Percentiles rank a stretch among this genome's conserved stretches.
Conservation (phyloP, 2,329 filamentous ascomycete species). For the Shiraia sp. region DNA sequence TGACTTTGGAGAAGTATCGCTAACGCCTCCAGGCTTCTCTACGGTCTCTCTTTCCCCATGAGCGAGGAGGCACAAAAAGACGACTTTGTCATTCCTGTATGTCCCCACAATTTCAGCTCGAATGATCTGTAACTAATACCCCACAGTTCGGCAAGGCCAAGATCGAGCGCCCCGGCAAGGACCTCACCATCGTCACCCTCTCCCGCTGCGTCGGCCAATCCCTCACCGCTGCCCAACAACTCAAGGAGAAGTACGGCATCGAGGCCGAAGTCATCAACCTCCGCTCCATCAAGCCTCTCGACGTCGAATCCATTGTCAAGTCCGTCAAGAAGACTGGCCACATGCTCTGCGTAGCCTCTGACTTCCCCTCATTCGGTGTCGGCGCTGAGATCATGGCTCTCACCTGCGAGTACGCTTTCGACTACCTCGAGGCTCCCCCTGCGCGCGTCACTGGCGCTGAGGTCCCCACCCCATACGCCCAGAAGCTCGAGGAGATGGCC, state of each 20-base stretch:
- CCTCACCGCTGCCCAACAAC: conserved; percentile 81
- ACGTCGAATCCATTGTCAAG: conserved; percentile 92
- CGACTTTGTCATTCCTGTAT: conserved; percentile 87
- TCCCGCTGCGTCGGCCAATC: conserved; percentile 95
- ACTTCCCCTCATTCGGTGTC: conserved; percentile 94
- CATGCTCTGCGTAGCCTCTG: conserved; percentile 89
- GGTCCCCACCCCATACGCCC: conserved; percentile 93
- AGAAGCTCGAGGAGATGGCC: conserved; percentile 89
- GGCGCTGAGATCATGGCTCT: conserved; percentile 90
- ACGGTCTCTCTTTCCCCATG: conserved; percentile 95
- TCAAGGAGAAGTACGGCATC: conserved; percentile 96
- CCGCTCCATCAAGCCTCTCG: conserved; percentile 94
- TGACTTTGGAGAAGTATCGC: background rate
- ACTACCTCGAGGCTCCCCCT: conserved; percentile 93
- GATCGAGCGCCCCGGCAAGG: conserved; percentile 94
- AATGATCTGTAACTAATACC: conserved; percentile 11
- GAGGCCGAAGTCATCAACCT: conserved; percentile 98
- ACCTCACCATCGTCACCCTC: conserved; percentile 91
- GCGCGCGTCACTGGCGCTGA: conserved; percentile 95
- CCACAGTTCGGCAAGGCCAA: conserved; percentile 90
- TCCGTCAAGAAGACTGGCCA: conserved; percentile 98
- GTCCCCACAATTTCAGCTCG: conserved; percentile 7
- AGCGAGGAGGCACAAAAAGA: conserved; percentile 93
- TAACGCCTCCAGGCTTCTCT: conserved; percentile 65
- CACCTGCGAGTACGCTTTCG: conserved; percentile 96